Conservation (phyloP, 169 alveolate genomes). For the Plasmodium vinckei region DNA sequence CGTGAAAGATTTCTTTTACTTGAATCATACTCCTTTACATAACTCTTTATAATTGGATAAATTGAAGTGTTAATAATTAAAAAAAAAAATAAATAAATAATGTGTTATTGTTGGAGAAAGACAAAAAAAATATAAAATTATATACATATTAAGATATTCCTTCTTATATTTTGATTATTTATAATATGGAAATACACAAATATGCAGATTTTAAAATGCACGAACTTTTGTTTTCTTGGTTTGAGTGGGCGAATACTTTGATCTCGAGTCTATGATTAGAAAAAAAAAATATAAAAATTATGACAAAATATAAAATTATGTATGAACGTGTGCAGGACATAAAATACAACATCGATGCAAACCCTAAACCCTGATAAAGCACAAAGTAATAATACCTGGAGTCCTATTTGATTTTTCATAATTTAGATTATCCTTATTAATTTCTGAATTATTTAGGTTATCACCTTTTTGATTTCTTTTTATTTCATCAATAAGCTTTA, state of each 20-base stretch:
- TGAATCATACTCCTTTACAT: conserved; percentile 25
- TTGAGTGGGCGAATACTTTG: conserved; percentile 24
- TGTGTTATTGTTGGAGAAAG: background rate
- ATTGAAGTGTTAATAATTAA: background rate
- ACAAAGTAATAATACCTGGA: conserved; percentile 4
- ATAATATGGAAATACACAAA: background rate
- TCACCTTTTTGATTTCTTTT: conserved; percentile 29
- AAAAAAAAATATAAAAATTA: background rate
- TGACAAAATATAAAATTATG: background rate
- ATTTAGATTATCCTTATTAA: conserved; percentile 13
- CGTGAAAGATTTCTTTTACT: conserved; percentile 10
- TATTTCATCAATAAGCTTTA: conserved; percentile 28
- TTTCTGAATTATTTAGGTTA: conserved; percentile 13
- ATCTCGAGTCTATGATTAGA: conserved; percentile 7
- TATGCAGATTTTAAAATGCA: background rate
- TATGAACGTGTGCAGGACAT: too few relatives aligned
- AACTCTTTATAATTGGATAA: background rate
- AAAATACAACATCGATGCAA: background rate
- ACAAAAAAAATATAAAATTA: background rate
- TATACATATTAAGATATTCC: background rate
- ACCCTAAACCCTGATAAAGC: background rate
- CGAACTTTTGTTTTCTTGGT: conserved; percentile 41
- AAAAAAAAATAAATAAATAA: conserved; percentile 15
- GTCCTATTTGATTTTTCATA: conserved; percentile 33
- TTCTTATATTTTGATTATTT: background rate